Percentiles rank a stretch among this genome's conserved stretches.
Conservation (phyloP, 1,284 basidiomycete genomes). For the Gastroboletus turbinatus region DNA sequence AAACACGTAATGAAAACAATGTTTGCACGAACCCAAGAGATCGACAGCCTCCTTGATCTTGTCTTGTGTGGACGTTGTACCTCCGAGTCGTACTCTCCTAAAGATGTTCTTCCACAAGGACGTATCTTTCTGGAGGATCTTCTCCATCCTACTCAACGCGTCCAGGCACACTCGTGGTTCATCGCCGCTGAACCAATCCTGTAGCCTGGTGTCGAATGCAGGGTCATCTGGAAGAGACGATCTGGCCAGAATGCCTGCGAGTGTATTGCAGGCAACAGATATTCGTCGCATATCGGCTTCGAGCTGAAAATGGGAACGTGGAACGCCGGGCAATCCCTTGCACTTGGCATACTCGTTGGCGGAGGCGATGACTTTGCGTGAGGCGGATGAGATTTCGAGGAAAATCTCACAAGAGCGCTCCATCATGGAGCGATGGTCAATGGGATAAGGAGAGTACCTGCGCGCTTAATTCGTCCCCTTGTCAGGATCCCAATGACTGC, state of each 20-base stretch:
- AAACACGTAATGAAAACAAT: background rate
- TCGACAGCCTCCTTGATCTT: background rate
- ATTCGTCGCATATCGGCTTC: background rate
- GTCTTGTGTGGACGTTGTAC: background rate
- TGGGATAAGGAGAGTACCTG: too few relatives aligned
- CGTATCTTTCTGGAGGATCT: background rate
- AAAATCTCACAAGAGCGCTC: background rate
- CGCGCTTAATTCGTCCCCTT: too few relatives aligned
- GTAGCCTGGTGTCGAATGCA: background rate
- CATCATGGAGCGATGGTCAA: background rate
- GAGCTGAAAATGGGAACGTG: background rate
- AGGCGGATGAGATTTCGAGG: background rate
- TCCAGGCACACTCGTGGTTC: background rate
- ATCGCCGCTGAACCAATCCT: background rate
- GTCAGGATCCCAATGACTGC: too few relatives aligned
- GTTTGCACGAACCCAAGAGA: background rate
- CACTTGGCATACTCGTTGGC: background rate
- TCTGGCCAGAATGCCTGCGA: background rate
- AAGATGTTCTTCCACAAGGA: background rate
- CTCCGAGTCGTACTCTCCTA: background rate
- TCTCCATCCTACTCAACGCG: background rate
- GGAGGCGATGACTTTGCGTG: background rate
- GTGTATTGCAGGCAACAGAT: background rate
- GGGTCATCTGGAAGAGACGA: background rate
- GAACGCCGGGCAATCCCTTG: background rate